Conservation (phyloP, 108 stramenopile species). For the Conticribra guillardii region DNA sequence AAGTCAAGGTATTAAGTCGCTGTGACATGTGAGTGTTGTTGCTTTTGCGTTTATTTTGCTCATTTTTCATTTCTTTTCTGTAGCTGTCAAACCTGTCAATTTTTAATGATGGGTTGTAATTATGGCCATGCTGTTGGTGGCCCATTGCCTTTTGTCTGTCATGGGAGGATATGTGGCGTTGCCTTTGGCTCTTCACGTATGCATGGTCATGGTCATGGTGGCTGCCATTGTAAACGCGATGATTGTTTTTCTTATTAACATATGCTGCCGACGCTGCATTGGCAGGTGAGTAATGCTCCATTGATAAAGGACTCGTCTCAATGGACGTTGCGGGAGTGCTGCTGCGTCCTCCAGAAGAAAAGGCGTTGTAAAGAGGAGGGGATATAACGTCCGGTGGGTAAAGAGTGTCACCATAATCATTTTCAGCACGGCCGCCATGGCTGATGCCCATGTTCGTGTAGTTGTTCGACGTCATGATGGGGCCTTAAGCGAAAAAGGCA, state of each 20-base stretch:
- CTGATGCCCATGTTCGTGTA: no score
- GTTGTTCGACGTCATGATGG: no score
- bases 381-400: not conserved
- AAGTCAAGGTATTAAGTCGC: conserved; percentile 24
- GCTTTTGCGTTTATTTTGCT: not conserved
- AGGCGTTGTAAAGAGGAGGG: not conserved
- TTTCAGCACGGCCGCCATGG: not conserved
- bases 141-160: not conserved
- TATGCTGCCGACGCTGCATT: not conserved
- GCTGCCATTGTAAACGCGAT: no score
- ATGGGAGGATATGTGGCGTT: not conserved
- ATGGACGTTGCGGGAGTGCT: not conserved
- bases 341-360: not conserved
- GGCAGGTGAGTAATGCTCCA: not conserved
- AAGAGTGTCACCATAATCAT: not conserved
- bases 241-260: not conserved
- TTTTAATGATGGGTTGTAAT: not conserved
- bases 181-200: no score
- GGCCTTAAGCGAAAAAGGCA: no score
- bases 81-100: not conserved
- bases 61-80: not conserved
- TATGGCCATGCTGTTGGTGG: not conserved
- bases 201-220: no score
- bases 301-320: not conserved
- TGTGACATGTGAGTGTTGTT: not conserved